Evolutionary conservation across 768 basidiomycete species (phyloP).

Genomic region (Cantharellus anzutake): DNA sequence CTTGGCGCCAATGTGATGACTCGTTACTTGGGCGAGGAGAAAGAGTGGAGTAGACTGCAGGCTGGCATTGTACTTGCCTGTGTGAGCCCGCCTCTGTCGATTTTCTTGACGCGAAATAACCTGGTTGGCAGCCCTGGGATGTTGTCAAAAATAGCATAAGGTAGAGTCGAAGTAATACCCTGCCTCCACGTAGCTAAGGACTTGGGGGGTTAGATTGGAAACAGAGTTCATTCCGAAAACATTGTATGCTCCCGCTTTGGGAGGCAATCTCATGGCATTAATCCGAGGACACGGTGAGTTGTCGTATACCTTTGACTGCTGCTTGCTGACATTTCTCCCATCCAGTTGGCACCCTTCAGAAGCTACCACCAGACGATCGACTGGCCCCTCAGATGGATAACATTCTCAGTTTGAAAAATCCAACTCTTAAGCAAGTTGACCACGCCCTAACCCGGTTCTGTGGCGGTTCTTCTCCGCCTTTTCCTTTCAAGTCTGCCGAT

Average conservation of each 20-base stretch:
- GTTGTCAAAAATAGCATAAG: neutral
- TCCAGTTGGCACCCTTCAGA: neutral
- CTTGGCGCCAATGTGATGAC: conserved; percentile 85
- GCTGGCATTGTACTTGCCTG: conserved; percentile 58
- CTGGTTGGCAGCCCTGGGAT: neutral
- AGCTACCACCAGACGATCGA: neutral
- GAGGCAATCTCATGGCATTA: neutral
- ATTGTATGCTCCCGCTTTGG: neutral
- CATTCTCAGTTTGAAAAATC: neutral
- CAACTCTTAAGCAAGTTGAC: neutral
- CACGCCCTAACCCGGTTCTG: neutral
- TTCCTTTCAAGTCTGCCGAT: neutral
- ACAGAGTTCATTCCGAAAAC: neutral
- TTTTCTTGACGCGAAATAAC: neutral
- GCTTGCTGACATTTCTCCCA: neutral
- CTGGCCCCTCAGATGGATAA: neutral
- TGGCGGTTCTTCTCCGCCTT: neutral
- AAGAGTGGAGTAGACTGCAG: conserved; percentile 35
- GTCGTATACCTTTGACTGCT: neutral
- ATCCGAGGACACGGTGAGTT: neutral
- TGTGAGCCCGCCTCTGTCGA: conserved; percentile 26
- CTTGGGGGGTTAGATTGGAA: neutral
- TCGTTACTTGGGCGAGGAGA: conserved; percentile 76
- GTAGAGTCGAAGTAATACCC: neutral
- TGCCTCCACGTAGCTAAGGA: neutral